phyloP scores from a whole-genome alignment of 2,329 filamentous ascomycete genomes.

The Alternaria arborescens region DNA sequence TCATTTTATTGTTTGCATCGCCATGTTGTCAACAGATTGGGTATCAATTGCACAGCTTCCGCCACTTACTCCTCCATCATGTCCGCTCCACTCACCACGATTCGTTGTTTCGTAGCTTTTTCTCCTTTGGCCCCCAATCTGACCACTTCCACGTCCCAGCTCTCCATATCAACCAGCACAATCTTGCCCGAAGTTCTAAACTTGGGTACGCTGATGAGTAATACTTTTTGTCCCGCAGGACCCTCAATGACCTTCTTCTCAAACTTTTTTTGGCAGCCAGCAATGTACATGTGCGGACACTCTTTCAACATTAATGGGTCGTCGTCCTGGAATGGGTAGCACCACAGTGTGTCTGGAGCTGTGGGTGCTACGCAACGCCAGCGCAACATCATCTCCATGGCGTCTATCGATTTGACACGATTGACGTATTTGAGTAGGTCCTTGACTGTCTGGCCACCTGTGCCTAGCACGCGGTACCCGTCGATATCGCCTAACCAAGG shows the following conservation, averaged over 20 bases:
- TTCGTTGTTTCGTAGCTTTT: neutral
- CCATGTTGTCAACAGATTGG: neutral
- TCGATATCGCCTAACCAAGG: conserved; percentile 92
- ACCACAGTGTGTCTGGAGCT: conserved; percentile 94
- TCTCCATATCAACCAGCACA: conserved; percentile 85
- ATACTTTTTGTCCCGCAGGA: conserved; percentile 72
- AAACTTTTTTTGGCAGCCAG: conserved; percentile 83
- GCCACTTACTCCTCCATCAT: conserved; percentile 4
- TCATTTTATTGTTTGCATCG: neutral
- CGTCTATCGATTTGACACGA: conserved; percentile 76
- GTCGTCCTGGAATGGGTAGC: conserved; percentile 93
- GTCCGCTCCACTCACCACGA: neutral
- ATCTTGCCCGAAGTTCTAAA: conserved; percentile 82
- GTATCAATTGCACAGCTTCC: conserved; percentile 3
- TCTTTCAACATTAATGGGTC: conserved; percentile 88
- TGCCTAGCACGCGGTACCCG: conserved; percentile 86
- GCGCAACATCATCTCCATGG: conserved; percentile 94
- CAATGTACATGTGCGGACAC: conserved; percentile 91
- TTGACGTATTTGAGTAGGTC: conserved; percentile 93
- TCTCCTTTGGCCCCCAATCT: conserved; percentile 22
- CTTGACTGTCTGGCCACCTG: conserved; percentile 90
- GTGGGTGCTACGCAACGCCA: conserved; percentile 94
- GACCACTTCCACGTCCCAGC: conserved; percentile 77
- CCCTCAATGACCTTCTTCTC: conserved; percentile 74
- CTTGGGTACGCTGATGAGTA: conserved; percentile 82